Evolutionary conservation across 2,329 filamentous ascomycete genomes (phyloP), one percentile per base, ranked within the genome.

Genomic region (Harringtonia aguacate): DNA sequence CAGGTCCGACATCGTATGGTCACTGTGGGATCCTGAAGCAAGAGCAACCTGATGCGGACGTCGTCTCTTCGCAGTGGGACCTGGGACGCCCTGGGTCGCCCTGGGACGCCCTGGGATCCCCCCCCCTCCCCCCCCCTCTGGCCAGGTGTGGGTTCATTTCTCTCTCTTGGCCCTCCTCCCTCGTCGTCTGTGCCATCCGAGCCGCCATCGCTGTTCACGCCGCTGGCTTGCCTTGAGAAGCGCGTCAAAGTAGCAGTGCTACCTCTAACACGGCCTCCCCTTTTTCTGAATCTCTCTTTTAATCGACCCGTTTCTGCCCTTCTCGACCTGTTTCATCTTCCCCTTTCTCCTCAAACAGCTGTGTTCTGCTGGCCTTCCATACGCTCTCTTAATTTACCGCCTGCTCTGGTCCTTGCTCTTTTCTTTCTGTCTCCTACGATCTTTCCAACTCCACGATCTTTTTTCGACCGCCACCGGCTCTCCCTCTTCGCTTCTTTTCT

Each of bases 81-180:
- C 10, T 6, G 24, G n/a, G n/a, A n/a, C n/a, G n/a, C n/a, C n/a
- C n/a, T n/a, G n/a, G n/a, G n/a, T n/a, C n/a, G n/a, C n/a, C n/a
- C n/a, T n/a, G n/a, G n/a, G n/a, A n/a, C n/a, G n/a, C n/a, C n/a
- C 24, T 27, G 24, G 7, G 7, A 27, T 7, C 24, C 24, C 24
- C 6, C 24, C 24, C 24, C 24, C 24, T 28, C 22, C 36, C 13
- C 33, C 15, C 34, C 24, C 31, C 20, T 33, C n/a, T n/a, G n/a
- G n/a, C n/a, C n/a, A n/a, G n/a, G 35, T 52, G 41, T 36, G 21
- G 33, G 39, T 38, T 48, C 22, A 44, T 34, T 47, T 46, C 42
- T 36, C 18, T 14, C 41, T 40, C 46, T 33, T 28, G 34, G 12
- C n/a, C n/a, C n/a, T n/a, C n/a, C n/a, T n/a, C n/a, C 18, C 20